Conservation (phyloP, 2,329 filamentous ascomycete genomes). For the Penicillium sp. region DNA sequence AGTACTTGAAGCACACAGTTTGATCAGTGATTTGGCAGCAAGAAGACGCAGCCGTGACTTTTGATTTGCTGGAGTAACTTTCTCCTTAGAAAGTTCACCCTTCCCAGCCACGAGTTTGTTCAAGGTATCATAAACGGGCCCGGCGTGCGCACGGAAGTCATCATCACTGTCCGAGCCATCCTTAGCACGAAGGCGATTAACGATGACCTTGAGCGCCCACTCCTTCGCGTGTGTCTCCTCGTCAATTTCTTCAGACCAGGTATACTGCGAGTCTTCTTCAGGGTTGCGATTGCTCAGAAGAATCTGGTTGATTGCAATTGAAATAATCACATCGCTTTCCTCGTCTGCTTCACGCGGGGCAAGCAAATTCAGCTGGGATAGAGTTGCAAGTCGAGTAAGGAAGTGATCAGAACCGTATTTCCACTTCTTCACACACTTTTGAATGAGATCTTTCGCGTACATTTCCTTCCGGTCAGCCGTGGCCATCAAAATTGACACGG, state of each 20-base stretch:
- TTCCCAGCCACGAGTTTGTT: slow-evolving; percentile 72
- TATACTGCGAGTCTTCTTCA: slow-evolving; percentile 54
- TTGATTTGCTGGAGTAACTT: slow-evolving; percentile 75
- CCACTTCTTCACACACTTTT: slow-evolving; percentile 73
- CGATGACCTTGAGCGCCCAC: slow-evolving; percentile 79
- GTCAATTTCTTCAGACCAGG: slow-evolving; percentile 73
- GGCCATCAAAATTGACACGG: slow-evolving; percentile 83
- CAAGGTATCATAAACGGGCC: slow-evolving; percentile 74
- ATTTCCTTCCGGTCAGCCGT: slow-evolving; percentile 77
- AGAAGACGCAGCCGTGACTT: slow-evolving; percentile 77
- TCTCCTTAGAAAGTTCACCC: slow-evolving; percentile 76
- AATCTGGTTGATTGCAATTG: slow-evolving; percentile 74
- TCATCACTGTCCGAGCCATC: slow-evolving; percentile 48
- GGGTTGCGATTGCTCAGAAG: slow-evolving; percentile 68
- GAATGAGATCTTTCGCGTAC: slow-evolving; percentile 79
- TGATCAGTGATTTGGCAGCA: slow-evolving; percentile 78
- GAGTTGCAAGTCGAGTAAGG: slow-evolving; percentile 57
- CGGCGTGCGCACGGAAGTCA: slow-evolving; percentile 55
- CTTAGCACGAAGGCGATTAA: slow-evolving; percentile 76
- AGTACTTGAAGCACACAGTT: slow-evolving; percentile 74
- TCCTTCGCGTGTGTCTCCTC: slow-evolving; percentile 82
- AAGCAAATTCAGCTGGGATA: slow-evolving; percentile 71
- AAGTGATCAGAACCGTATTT: slow-evolving; percentile 72
- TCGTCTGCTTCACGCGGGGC: slow-evolving; percentile 72
- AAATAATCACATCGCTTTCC: slow-evolving; percentile 72